A percentile compares a stretch with the other conserved stretches of the same genome.
phyloP scores from a whole-genome alignment of 2,329 filamentous ascomycete species.

The Diaporthe sp. region DNA sequence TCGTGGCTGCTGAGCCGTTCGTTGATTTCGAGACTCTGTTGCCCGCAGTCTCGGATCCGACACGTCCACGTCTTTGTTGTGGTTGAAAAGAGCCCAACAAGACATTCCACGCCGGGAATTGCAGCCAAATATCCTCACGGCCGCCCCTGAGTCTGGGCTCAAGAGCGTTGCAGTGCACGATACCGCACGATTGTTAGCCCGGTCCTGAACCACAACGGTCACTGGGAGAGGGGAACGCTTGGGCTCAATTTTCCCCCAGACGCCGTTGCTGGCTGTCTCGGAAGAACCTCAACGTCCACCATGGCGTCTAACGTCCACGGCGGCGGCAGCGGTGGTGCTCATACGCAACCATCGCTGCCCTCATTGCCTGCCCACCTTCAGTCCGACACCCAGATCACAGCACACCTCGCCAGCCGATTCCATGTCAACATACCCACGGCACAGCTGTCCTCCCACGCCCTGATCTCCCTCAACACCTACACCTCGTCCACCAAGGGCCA shows the following conservation, averaged over 20 bases:
- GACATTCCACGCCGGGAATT: background rate
- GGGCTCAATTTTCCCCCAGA: conserved; percentile 33
- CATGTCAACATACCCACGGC: conserved; percentile 92
- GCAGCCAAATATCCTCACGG: background rate
- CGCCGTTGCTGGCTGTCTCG: conserved; percentile 45
- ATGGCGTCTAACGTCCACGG: conserved; percentile 73
- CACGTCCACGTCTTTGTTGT: conserved; percentile 10
- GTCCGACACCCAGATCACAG: conserved; percentile 75
- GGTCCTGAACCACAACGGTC: conserved; percentile 12
- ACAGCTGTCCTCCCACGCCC: conserved; percentile 88
- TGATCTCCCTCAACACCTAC: conserved; percentile 95
- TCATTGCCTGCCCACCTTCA: conserved; percentile 87
- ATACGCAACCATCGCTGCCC: conserved; percentile 88
- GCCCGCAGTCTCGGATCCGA: conserved; percentile 8
- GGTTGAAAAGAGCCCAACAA: conserved; percentile 8
- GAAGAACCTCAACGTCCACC: conserved; percentile 49
- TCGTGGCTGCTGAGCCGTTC: conserved; percentile 20
- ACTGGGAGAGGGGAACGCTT: conserved; percentile 14
- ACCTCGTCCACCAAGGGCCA: conserved; percentile 88
- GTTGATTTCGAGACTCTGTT: background rate
- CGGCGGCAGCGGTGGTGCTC: conserved; percentile 69
- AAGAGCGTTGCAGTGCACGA: conserved; percentile 17
- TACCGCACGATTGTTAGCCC: background rate
- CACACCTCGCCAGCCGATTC: conserved; percentile 88
- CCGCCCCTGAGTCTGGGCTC: background rate